These are phyloP conservation scores for Stagonosporopsis vannaccii DNA, from an alignment of 2,329 filamentous ascomycete species.

Conservation along the genomic window DNA sequence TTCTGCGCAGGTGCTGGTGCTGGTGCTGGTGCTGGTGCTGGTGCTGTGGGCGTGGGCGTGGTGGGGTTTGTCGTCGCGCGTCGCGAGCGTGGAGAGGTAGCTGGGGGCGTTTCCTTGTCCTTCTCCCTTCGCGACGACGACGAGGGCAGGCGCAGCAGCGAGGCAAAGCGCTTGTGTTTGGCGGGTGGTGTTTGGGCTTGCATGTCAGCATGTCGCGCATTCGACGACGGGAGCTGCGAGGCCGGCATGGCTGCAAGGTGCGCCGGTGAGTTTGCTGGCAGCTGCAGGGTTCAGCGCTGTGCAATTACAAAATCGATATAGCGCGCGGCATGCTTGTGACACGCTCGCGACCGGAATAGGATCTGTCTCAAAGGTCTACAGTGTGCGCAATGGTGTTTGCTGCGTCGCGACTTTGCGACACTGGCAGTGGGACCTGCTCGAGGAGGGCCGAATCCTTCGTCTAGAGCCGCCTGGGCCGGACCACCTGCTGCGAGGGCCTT, in stretches of 20 bases:
- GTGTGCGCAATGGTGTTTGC: slow-evolving; percentile 14
- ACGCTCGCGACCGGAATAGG: slow-evolving; percentile 14
- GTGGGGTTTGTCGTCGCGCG: slow-evolving; percentile 37
- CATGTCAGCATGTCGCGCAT: slow-evolving; percentile 15
- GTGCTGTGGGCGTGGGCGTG: slow-evolving; percentile 25
- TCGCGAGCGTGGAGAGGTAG: slow-evolving; percentile 33
- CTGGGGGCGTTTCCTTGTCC: slow-evolving; percentile 19
- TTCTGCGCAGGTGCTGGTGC: slow-evolving; percentile 23
- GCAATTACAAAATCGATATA: slow-evolving; percentile 15
- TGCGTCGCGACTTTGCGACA: slow-evolving; percentile 13
- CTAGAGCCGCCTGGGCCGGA: slow-evolving; percentile 14
- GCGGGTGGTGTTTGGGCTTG: slow-evolving; percentile 26
- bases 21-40: background rate
- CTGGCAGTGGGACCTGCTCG: slow-evolving; percentile 3
- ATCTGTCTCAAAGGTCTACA: slow-evolving; percentile 9
- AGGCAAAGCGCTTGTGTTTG: slow-evolving; percentile 36
- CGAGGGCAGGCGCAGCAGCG: slow-evolving; percentile 44
- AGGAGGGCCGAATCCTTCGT: slow-evolving; percentile 16
- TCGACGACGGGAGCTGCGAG: slow-evolving; percentile 12
- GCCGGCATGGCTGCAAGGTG: slow-evolving; percentile 21
- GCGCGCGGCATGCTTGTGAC: slow-evolving; percentile 33
- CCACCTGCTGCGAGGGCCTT: background rate
- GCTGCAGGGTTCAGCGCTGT: slow-evolving; percentile 23
- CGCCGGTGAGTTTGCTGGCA: slow-evolving; percentile 18
- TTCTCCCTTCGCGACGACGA: slow-evolving; percentile 23